A percentile compares a stretch with the other conserved stretches of the same genome.
These are phyloP conservation scores for Beta corolliflora DNA, from an alignment of 179 eudicot species.

Conservation along the genomic window DNA sequence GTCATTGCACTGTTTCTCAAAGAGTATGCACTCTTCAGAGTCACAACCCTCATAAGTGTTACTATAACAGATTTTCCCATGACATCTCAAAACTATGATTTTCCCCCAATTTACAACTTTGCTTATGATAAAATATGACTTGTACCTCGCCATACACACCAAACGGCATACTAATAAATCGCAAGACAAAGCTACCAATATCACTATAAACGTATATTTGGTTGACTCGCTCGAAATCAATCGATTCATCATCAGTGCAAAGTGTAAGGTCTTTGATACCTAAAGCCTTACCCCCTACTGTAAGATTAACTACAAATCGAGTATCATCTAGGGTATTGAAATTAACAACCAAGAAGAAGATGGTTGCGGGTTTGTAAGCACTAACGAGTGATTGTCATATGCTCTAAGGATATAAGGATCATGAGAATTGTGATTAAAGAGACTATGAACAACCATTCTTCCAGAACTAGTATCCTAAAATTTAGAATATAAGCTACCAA, in stretches of 20 bases:
- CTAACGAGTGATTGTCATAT: neutral
- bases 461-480: neutral
- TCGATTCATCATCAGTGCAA: no score
- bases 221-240: no score
- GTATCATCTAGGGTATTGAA: neutral
- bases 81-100: neutral
- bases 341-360: no score
- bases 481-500: neutral
- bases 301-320: no score
- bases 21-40: neutral
- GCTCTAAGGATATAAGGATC: neutral
- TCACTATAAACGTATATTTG: no score
- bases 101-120: neutral
- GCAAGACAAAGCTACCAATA: no score
- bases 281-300: no score
- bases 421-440: no score
- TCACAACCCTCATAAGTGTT: neutral
- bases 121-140: neutral
- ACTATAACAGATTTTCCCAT: neutral
- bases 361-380: no score
- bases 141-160: neutral
- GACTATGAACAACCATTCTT: no score
- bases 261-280: no score
- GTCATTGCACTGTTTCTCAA: neutral
- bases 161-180: no score